Evolutionary conservation across 2,329 filamentous ascomycete genomes (phyloP).

Genomic region (Trichoderma sp.): DNA sequence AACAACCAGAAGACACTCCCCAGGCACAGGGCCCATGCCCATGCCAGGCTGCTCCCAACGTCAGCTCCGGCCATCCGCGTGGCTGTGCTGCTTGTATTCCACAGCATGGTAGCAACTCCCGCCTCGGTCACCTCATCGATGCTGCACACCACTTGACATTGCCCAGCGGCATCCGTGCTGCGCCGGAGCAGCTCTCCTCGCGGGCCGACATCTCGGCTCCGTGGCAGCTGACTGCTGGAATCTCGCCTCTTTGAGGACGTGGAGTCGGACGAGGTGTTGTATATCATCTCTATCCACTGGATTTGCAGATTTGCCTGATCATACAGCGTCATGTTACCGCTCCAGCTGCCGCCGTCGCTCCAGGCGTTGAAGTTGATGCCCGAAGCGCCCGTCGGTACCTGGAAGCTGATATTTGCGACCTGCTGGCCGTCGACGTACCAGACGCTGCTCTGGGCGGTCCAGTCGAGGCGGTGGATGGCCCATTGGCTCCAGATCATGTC

Average conservation of each 20-base stretch:
- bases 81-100: slow-evolving; percentile 30
- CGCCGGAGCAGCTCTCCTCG: slow-evolving; percentile 40
- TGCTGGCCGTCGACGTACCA: slow-evolving; percentile 59
- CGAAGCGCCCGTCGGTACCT: slow-evolving; percentile 55
- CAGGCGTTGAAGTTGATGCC: slow-evolving; percentile 61
- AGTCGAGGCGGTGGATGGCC: slow-evolving; percentile 62
- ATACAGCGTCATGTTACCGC: slow-evolving; percentile 57
- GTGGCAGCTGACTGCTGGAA: not conserved
- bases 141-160: slow-evolving; percentile 38
- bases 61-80: slow-evolving; percentile 20
- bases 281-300: slow-evolving; percentile 64
- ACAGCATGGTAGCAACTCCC: slow-evolving; percentile 32
- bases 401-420: slow-evolving; percentile 55
- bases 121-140: slow-evolving; percentile 38
- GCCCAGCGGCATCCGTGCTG: not conserved
- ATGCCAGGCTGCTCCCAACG: not conserved
- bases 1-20: slow-evolving; percentile 5
- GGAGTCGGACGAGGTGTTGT: slow-evolving; percentile 46
- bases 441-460: slow-evolving; percentile 53
- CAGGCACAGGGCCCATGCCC: slow-evolving; percentile 20
- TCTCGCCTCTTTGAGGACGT: not conserved
- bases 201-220: slow-evolving; percentile 27
- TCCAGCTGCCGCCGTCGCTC: slow-evolving; percentile 62
- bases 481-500: slow-evolving; percentile 54
- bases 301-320: slow-evolving; percentile 58